phyloP scores from a whole-genome alignment of 2,329 filamentous ascomycete genomes.

The Aspergillus calidoustus region DNA sequence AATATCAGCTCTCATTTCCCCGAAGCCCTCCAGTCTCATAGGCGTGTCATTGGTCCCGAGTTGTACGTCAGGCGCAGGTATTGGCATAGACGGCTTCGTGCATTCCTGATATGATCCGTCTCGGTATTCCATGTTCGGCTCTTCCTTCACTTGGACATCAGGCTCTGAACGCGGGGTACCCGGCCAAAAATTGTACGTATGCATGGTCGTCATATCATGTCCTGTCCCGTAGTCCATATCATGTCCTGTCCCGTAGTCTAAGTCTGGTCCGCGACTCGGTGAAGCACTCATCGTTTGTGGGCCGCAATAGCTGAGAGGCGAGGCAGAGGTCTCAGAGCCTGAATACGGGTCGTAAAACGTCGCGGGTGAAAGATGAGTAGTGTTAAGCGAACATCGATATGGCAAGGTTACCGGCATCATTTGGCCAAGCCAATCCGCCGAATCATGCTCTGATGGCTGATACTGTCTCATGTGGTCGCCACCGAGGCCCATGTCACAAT shows the following conservation, averaged over 20 bases:
- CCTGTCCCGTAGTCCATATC: slow-evolving; percentile 21
- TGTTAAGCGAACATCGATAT: slow-evolving; percentile 28
- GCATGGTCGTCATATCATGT: slow-evolving; percentile 21
- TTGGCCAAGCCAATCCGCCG: slow-evolving; percentile 31
- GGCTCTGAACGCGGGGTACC: slow-evolving; percentile 30
- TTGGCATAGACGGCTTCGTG: background rate
- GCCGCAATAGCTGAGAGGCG: slow-evolving; percentile 32
- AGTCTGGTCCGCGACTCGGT: slow-evolving; percentile 29
- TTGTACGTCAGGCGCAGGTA: slow-evolving; percentile 15
- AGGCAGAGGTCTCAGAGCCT: slow-evolving; percentile 27
- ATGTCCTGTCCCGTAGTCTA: slow-evolving; percentile 23
- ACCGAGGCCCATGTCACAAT: slow-evolving; percentile 30
- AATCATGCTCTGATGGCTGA: slow-evolving; percentile 24
- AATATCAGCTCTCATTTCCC: background rate
- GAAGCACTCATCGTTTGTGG: slow-evolving; percentile 30
- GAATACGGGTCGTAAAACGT: slow-evolving; percentile 32
- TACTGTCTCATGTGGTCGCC: slow-evolving; percentile 29
- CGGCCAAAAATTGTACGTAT: slow-evolving; percentile 31
- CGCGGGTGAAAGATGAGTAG: slow-evolving; percentile 25
- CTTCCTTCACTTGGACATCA: slow-evolving; percentile 16
- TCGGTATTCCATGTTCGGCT: slow-evolving; percentile 24
- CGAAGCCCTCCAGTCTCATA: background rate
- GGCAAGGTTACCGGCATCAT: slow-evolving; percentile 25
- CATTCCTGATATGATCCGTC: slow-evolving; percentile 18
- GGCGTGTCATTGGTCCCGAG: background rate